A percentile compares a stretch with the other conserved stretches of the same genome.
Conservation (phyloP, 768 basidiomycete species). For the Leccinum arenicola region DNA sequence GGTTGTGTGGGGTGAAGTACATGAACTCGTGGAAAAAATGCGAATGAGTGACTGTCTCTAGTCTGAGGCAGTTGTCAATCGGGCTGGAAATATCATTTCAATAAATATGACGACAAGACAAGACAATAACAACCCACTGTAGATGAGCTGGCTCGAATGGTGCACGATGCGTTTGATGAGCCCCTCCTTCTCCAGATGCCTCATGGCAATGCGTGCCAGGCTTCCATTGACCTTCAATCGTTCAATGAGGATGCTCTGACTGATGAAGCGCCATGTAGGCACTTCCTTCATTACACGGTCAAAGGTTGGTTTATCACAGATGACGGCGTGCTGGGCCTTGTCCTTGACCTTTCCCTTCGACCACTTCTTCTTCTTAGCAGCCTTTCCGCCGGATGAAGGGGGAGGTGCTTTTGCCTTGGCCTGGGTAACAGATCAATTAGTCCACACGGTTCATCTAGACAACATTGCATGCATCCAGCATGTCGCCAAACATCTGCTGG, state of each 20-base stretch:
- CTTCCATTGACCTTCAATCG: slow-evolving; percentile 96
- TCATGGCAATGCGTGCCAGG: slow-evolving; percentile 88
- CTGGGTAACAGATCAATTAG: slow-evolving; percentile 37
- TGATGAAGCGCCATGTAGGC: slow-evolving; percentile 99
- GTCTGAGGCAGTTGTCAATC: slow-evolving; percentile 42
- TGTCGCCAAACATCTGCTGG: slow-evolving; percentile 5
- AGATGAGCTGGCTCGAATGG: slow-evolving; percentile 90
- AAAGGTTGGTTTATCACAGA: slow-evolving; percentile 88
- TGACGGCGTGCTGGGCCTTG: slow-evolving; percentile 96
- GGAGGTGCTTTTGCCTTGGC: slow-evolving; percentile 76
- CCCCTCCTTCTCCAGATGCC: slow-evolving; percentile 90
- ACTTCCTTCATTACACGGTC: slow-evolving; percentile 98
- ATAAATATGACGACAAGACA: background rate
- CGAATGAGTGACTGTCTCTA: slow-evolving; percentile 26
- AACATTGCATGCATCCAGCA: slow-evolving; percentile 23
- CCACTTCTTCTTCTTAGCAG: slow-evolving; percentile 99
- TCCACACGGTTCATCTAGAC: slow-evolving; percentile 16
- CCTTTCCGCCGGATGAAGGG: slow-evolving; percentile 70
- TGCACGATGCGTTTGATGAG: slow-evolving; percentile 96
- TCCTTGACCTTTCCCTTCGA: slow-evolving; percentile 99
- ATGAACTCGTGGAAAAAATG: slow-evolving; percentile 32
- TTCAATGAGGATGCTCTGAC: slow-evolving; percentile 97
- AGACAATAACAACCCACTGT: slow-evolving; percentile 63
- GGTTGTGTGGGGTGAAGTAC: slow-evolving; percentile 33
- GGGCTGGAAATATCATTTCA: slow-evolving; percentile 31